Evolutionary conservation across 1,284 basidiomycete species (phyloP), one percentile per base, ranked within the genome.

Genomic region (Phaffia rhodozyma): DNA sequence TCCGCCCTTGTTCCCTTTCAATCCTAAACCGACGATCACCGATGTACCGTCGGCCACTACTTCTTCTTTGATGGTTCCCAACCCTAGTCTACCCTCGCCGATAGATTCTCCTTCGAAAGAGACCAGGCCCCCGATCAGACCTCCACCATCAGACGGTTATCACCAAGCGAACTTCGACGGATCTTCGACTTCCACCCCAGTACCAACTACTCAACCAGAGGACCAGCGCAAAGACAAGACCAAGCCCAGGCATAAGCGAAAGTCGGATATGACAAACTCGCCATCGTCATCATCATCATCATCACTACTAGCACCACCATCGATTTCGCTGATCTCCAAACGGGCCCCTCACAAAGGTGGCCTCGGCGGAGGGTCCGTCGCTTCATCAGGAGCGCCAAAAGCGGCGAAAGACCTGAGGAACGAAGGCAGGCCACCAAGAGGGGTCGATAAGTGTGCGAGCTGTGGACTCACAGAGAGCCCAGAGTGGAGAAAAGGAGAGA

Each of bases 401-500:
- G 56, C 54, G 38, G 47, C 64, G 18, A 62, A 52, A 20, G 55
- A 66, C 55, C 38, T 66, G 13, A 56, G 64, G 38, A 66, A 66
- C 43, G 64, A 55, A 23, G 64, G 64, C 9, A 58, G 55, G 20
- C 64, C 64, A 18, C 64, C 64, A 0, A 62, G 57, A 38, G 64
- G 64, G 11, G 50, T 66, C 11, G 48, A 60, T 23, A 30, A 52
- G 34, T 66, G 64, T 25, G 55, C 34, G 13, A 61, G 60, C 55
- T 66, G 64, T 50, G 64, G 64, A 3, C 25, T 62, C 16, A 50
- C 49, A 52, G 64, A 66, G 30, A 66, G 64, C 58, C 60, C 64
- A 4, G 64, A 66, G 55, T 66, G 64, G 64, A 56, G 64, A n/a
- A 66, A 66, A 52, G 64, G 64, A 27, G 59, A 55, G 60, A 58